phyloP scores from a whole-genome alignment of 2,329 filamentous ascomycete genomes.

The Fragosphaeria purpurea region DNA sequence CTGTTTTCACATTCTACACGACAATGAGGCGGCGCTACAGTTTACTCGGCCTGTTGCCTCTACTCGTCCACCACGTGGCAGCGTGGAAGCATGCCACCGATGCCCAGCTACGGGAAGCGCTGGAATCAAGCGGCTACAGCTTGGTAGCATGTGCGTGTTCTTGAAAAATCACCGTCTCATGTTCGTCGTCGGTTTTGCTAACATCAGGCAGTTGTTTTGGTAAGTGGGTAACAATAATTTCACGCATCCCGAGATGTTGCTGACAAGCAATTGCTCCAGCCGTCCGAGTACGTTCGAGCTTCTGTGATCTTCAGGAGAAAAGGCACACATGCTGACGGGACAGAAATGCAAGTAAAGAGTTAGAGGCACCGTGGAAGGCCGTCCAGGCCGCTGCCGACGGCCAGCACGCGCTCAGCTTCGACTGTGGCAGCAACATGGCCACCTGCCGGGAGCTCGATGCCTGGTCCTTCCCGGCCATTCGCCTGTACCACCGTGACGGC shows the following conservation, averaged over 20 bases:
- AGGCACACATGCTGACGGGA: neutral
- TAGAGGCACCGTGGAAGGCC: conserved; percentile 26
- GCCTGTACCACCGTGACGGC: conserved; percentile 29
- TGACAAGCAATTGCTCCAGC: neutral
- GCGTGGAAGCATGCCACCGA: conserved; percentile 17
- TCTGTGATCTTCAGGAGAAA: too few species aligned
- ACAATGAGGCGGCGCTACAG: too few species aligned
- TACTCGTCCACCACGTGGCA: neutral
- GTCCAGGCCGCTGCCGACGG: conserved; percentile 15
- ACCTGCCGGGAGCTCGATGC: conserved; percentile 31
- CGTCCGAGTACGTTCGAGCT: neutral
- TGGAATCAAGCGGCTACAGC: conserved; percentile 14
- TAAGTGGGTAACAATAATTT: neutral
- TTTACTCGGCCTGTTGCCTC: neutral
- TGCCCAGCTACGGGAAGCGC: conserved; percentile 3
- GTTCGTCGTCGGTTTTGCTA: too few species aligned
- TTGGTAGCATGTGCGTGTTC: conserved; percentile 23
- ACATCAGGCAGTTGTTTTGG: neutral
- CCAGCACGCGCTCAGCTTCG: conserved; percentile 22
- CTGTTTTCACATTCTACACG: too few species aligned
- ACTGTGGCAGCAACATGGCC: conserved; percentile 25
- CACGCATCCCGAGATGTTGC: neutral
- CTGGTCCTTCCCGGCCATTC: conserved; percentile 35
- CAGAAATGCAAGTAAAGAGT: conserved; percentile 21
- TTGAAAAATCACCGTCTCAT: too few species aligned